Percentiles rank a stretch among this genome's conserved stretches.
phyloP scores from a whole-genome alignment of 1,139 yeast genomes.

The Sugiyamaella novakii region DNA sequence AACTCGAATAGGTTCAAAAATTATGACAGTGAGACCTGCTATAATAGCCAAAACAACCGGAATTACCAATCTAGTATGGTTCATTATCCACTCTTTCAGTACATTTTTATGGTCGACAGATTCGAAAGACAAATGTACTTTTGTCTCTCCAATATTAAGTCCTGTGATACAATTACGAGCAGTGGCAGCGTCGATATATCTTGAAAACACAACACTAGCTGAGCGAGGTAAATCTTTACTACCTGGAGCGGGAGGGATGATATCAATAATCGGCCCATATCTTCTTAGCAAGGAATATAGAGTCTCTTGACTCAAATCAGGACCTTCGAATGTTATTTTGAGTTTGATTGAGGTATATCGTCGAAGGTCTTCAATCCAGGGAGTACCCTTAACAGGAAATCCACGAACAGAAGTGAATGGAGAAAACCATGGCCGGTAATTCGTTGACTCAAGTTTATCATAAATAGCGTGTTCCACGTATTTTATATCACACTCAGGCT shows the following conservation, averaged over 20 bases:
- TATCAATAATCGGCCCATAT: slow-evolving; percentile 81
- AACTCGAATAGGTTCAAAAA: slow-evolving; percentile 91
- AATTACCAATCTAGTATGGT: slow-evolving; percentile 79
- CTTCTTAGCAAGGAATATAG: slow-evolving; percentile 79
- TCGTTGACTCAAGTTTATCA: slow-evolving; percentile 27
- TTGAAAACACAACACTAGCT: slow-evolving; percentile 58
- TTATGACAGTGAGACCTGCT: slow-evolving; percentile 78
- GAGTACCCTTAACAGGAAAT: slow-evolving; percentile 83
- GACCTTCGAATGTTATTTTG: slow-evolving; percentile 73
- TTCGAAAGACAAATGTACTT: slow-evolving; percentile 71
- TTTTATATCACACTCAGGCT: slow-evolving; percentile 25
- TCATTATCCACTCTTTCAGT: slow-evolving; percentile 55
- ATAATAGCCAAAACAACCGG: slow-evolving; percentile 63
- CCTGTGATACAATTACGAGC: slow-evolving; percentile 95
- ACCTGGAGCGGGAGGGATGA: slow-evolving; percentile 57
- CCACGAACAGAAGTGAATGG: slow-evolving; percentile 50
- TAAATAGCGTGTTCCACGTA: slow-evolving; percentile 35
- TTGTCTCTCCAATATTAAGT: slow-evolving; percentile 47
- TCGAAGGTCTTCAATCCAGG: slow-evolving; percentile 94
- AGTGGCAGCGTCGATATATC: slow-evolving; percentile 69
- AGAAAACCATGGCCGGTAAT: slow-evolving; percentile 38
- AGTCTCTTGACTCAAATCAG: slow-evolving; percentile 76
- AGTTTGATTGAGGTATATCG: slow-evolving; percentile 68
- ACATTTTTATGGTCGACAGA: slow-evolving; percentile 56
- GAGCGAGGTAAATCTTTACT: slow-evolving; percentile 50